Evolutionary conservation across 208 protist genomes (phyloP).

Genomic region (Acanthamoeba lugdunensis): DNA sequence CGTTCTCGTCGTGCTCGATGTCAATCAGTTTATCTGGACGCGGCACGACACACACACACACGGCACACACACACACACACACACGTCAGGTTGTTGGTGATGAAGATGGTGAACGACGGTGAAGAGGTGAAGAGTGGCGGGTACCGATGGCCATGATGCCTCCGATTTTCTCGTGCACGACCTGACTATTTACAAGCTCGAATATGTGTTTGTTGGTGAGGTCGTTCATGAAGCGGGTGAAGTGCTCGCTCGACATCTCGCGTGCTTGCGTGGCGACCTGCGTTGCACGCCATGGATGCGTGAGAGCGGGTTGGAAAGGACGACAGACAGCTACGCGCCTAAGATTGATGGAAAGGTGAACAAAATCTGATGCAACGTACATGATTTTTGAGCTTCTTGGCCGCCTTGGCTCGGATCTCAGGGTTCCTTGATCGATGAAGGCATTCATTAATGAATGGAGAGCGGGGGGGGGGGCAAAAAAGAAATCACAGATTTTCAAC

Average conservation of each 20-base stretch:
- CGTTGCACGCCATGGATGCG: no score
- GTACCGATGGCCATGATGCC: constrained; percentile 87
- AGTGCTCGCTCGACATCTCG: constrained; percentile 82
- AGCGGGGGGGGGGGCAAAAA: no score
- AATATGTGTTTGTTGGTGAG: constrained; percentile 84
- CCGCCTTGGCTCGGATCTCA: constrained; percentile 14
- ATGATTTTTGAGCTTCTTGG: constrained; percentile 72
- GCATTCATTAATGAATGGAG: no score
- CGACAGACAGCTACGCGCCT: no score
- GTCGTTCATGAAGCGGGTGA: constrained; percentile 83
- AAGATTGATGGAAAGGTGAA: neutral
- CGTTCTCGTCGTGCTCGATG: constrained; percentile 81
- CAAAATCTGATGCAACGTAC: neutral
- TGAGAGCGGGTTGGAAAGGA: no score
- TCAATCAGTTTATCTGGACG: constrained; percentile 79
- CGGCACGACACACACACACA: no score
- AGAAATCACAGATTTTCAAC: neutral
- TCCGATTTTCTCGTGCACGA: constrained; percentile 86
- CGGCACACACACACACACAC: neutral
- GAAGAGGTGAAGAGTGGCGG: neutral
- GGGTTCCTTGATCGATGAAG: neutral
- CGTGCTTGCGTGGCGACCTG: constrained; percentile 78
- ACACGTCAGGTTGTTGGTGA: neutral
- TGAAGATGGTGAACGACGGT: no score
- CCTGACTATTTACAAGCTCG: constrained; percentile 83